Conservation (phyloP, 2,329 filamentous ascomycete genomes). For the Xylariaceae sp. region DNA sequence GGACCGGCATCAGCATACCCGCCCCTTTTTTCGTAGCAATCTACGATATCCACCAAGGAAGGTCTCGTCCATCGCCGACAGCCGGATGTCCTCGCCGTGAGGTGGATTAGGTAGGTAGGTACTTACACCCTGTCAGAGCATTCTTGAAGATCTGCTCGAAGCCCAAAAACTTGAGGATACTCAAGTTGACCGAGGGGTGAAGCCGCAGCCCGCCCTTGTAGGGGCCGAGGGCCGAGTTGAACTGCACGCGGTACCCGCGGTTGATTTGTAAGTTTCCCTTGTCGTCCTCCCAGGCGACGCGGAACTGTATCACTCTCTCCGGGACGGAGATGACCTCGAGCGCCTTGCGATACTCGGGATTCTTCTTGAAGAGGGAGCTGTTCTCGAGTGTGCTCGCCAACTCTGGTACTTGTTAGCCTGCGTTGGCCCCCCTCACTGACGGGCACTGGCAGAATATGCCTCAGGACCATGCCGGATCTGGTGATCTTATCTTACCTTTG, state of each 20-base stretch:
- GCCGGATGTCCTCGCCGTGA: not conserved
- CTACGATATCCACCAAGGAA: too few species aligned
- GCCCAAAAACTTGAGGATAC: constrained; percentile 89
- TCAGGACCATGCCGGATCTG: too few species aligned
- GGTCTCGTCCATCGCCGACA: not conserved
- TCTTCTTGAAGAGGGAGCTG: constrained; percentile 84
- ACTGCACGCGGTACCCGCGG: constrained; percentile 93
- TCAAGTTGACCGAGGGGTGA: constrained; percentile 79
- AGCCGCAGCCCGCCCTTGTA: constrained; percentile 98
- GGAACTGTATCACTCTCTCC: constrained; percentile 95
- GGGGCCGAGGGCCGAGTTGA: constrained; percentile 94
- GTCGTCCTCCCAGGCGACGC: constrained; percentile 95
- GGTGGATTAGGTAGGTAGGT: not conserved
- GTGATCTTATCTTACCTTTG: constrained; percentile 59
- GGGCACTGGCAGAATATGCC: not conserved
- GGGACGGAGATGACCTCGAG: constrained; percentile 83
- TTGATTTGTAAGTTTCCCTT: constrained; percentile 83
- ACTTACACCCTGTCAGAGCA: constrained; percentile 86
- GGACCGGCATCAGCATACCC: too few species aligned
- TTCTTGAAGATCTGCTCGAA: constrained; percentile 99
- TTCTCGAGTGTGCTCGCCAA: constrained; percentile 90
- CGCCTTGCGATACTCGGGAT: constrained; percentile 90
- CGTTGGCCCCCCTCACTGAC: too few species aligned
- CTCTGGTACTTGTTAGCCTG: constrained; percentile 48
- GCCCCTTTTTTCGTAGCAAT: too few species aligned